Base-by-base conservation (phyloP, 176 grass and related monocot genomes). In the Ensete glaucum region DNA sequence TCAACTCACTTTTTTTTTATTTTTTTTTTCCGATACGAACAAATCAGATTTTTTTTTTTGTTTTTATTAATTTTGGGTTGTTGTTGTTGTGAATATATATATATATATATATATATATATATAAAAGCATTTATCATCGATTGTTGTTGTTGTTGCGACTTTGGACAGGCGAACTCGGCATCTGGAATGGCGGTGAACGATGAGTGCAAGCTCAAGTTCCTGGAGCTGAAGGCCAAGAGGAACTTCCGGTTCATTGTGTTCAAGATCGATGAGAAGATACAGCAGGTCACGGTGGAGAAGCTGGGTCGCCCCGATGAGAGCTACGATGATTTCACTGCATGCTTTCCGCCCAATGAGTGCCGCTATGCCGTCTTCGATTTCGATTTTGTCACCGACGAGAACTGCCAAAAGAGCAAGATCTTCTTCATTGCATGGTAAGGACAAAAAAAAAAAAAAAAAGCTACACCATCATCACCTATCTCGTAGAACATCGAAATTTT, bases 381-480 rank as follows among this genome's bases (percentile, higher is more conserved):
- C n/a, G 57, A 62, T 62, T 62, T 62, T 8, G 64, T 67, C 64
- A 67, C 64, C 64, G 23, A 29, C 11, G 64, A 67, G 22, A 67
- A 67, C 14, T 67, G 64, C 64, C 64, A 67, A 29, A 67, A 67
- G 64, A 67, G 64, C 22, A 67, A 67, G 64, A 67, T 67, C 64
- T 29, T 29, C 22, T 67, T 67, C 64, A 29, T 67, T 13, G 25
- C 64, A 9, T 67, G 64, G 64, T 67, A 64, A 22, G 62, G 62
- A 26, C 0, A 0, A 23, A 23, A 23, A 26, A 23, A 0, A 23
- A 23, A 23, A 23, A 23, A 23, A 23, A 23, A 23, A 23, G 13
- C 13, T 2, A 58, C 55, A 17, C 17, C 1, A 5, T 58, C 9
- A 58, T 58, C 24, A 23, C 22, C 22, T 23, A 23, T 23, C 22